These are phyloP conservation scores for Flaveria ramosissima DNA, from an alignment of 129 eudicot genomes.

Conservation along the genomic window DNA sequence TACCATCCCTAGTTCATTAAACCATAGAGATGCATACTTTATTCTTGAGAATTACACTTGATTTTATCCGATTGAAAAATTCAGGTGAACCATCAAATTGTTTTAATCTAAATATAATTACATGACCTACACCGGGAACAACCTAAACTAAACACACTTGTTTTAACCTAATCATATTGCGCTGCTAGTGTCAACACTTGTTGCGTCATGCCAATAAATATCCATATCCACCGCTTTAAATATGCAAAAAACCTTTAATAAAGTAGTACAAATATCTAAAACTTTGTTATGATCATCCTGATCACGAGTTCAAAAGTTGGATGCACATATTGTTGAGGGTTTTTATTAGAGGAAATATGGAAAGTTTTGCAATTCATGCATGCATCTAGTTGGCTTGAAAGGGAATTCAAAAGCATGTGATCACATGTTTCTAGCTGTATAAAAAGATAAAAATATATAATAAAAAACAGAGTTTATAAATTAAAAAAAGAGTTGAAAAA, in stretches of 20 bases:
- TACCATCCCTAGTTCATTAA: too few relatives aligned
- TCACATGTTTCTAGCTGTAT: constrained; percentile 17
- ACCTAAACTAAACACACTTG: too few relatives aligned
- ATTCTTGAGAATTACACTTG: too few relatives aligned
- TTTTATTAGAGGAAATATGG: constrained; percentile 19
- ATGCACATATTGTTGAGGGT: constrained; percentile 13
- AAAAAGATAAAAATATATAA: not conserved
- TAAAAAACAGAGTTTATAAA: not conserved
- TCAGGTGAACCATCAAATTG: too few relatives aligned
- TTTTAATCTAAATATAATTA: too few relatives aligned
- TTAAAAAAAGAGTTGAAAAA: not conserved
- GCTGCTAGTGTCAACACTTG: too few relatives aligned
- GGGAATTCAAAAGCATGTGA: constrained; percentile 39
- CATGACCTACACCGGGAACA: too few relatives aligned
- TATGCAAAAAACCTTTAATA: not conserved
- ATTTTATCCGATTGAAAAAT: too few relatives aligned
- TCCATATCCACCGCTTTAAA: not conserved
- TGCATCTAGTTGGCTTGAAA: constrained; percentile 32
- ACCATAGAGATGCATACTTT: too few relatives aligned
- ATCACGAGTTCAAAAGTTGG: constrained; percentile 8
- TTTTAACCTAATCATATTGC: too few relatives aligned
- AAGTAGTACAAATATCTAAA: not conserved
- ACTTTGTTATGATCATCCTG: not conserved
- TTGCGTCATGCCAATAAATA: not conserved
- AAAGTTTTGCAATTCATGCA: constrained; percentile 27